Evolutionary conservation across 129 eudicot species (phyloP), one percentile per base, ranked within the genome.

Genomic region (Dittrichia graveolens): DNA sequence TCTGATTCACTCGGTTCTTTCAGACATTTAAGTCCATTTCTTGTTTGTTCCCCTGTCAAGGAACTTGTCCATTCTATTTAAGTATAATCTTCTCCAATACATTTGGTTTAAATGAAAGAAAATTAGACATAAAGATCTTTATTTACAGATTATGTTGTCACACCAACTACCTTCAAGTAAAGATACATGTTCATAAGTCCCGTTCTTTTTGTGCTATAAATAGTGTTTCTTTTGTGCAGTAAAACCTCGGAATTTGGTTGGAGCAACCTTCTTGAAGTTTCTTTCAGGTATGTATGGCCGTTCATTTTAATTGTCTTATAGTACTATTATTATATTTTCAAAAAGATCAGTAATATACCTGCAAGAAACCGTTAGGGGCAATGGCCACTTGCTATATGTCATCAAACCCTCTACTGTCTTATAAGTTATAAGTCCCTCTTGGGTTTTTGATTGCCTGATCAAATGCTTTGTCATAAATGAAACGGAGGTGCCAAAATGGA

Each of bases 201-300:
- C n/a, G 19, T 56, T 59, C 24, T 37, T 67, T 24, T 18, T 24
- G 46, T 61, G 35, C 31, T 31, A 72, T 57, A 40, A n/a, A 0
- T 18, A 56, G 54, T 65, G 18, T 78, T 73, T 46, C 71, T 0
- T 63, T 9, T 53, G 40, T 87, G 83, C 90, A 93, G 98, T 82
- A 69, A 93, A 93, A 72, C 98, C 96, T 19, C 81, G 95, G 62
- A 79, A 82, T 38, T 67, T 93, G 67, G 96, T 82, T 0, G 98
- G 98, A 76, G 98, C 96, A 31, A 85, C 88, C 58, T 93, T 93
- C 82, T 77, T 87, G 80, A 90, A 90, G 89, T 81, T 87, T 78
- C 95, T 93, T 85, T 75, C 98, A 78, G 96, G 98, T 93, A 87
- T 44, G 8, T 39, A 49, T 15, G 14, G 9, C 55, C 13, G 35